Conservation (phyloP, 768 basidiomycete genomes). For the Sporobolomyces roseus region DNA sequence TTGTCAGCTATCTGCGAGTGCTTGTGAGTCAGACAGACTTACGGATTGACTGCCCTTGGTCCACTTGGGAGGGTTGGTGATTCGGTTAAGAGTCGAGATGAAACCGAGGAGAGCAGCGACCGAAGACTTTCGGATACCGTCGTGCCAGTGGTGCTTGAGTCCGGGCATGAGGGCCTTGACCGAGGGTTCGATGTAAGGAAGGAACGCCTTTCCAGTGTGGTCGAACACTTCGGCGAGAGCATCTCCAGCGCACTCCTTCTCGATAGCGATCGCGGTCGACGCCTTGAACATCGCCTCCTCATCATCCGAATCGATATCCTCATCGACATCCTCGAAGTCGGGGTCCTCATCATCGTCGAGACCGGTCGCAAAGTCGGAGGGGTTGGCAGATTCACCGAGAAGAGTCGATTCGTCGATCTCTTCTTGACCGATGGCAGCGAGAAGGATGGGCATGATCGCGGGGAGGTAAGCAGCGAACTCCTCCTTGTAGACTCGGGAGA, state of each 20-base stretch:
- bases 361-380: conserved; percentile 51
- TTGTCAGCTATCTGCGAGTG: neutral
- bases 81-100: conserved; percentile 83
- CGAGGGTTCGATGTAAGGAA: conserved; percentile 81
- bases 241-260: conserved; percentile 98
- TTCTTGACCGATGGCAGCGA: conserved; percentile 69
- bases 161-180: conserved; percentile 73
- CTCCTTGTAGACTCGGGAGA: conserved; percentile 93
- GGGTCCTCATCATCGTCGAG: conserved; percentile 59
- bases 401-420: conserved; percentile 66
- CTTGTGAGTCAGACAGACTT: neutral
- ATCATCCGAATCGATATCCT: conserved; percentile 40
- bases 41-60: conserved; percentile 58
- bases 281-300: conserved; percentile 56
- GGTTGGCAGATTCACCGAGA: conserved; percentile 41
- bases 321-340: conserved; percentile 55
- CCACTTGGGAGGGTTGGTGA: conserved; percentile 80
- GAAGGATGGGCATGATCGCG: conserved; percentile 71
- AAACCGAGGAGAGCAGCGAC: conserved; percentile 82
- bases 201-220: conserved; percentile 74
- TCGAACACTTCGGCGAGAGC: conserved; percentile 87
- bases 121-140: conserved; percentile 92
- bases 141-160: conserved; percentile 81
- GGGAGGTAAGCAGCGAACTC: conserved; percentile 86
- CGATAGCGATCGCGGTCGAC: conserved; percentile 92